These are phyloP conservation scores for Escovopsis sp. DNA, from an alignment of 2,329 filamentous ascomycete genomes.

Conservation along the genomic window DNA sequence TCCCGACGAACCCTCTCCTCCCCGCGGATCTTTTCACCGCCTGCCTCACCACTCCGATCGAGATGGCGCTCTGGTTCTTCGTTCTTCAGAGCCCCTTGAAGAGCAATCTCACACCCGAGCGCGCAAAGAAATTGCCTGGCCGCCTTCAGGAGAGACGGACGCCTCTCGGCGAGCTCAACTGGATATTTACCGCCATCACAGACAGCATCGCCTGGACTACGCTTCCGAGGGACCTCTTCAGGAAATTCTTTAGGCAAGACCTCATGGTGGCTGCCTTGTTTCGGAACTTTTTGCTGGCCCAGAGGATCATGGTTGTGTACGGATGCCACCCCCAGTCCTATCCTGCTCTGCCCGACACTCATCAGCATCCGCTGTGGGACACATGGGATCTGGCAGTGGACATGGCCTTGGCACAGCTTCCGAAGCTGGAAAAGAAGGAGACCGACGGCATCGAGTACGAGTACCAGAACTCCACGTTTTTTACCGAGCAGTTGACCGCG, in stretches of 20 bases:
- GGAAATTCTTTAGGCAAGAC: slow-evolving; percentile 93
- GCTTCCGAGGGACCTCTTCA: slow-evolving; percentile 75
- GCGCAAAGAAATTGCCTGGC: slow-evolving; percentile 80
- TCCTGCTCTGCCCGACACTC: slow-evolving; percentile 83
- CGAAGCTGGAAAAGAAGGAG: slow-evolving; percentile 68
- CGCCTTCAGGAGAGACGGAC: slow-evolving; percentile 85
- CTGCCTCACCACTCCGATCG: slow-evolving; percentile 90
- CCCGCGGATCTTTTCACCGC: slow-evolving; percentile 93
- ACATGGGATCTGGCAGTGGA: slow-evolving; percentile 97
- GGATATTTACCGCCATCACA: slow-evolving; percentile 98
- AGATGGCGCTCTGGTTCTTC: slow-evolving; percentile 94
- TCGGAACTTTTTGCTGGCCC: slow-evolving; percentile 85
- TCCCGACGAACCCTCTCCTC: slow-evolving; percentile 85
- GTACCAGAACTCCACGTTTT: slow-evolving; percentile 90
- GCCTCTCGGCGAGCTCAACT: slow-evolving; percentile 89
- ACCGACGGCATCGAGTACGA: slow-evolving; percentile 64
- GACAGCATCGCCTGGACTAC: slow-evolving; percentile 99
- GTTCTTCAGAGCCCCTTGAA: slow-evolving; percentile 76
- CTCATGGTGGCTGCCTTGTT: slow-evolving; percentile 98
- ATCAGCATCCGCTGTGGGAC: slow-evolving; percentile 88
- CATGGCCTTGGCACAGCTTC: slow-evolving; percentile 81
- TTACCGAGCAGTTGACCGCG: slow-evolving; percentile 89
- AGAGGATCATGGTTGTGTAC: slow-evolving; percentile 91
- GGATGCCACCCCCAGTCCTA: slow-evolving; percentile 90
- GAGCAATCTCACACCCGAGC: slow-evolving; percentile 57